Conservation (phyloP, 495 filamentous ascomycete species). For the Talaromyces nanjingensis region DNA sequence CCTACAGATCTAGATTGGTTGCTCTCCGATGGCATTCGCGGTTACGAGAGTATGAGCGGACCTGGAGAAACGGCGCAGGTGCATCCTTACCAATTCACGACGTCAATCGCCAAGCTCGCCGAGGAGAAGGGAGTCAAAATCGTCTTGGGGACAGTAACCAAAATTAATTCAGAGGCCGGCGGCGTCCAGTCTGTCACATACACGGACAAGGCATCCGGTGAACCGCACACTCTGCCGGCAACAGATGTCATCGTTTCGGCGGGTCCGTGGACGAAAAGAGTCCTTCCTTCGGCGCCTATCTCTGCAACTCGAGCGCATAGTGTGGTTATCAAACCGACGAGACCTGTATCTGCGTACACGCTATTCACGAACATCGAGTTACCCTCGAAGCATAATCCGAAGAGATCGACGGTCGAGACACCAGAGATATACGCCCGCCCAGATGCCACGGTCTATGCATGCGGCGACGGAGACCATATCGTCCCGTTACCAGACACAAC, state of each 20-base stretch:
- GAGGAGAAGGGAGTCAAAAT: constrained; percentile 68
- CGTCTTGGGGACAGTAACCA: constrained; percentile 55
- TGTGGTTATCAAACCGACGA: constrained; percentile 69
- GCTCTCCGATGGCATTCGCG: constrained; percentile 51
- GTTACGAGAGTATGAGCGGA: constrained; percentile 78
- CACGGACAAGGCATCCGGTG: constrained; percentile 53
- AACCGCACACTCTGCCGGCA: constrained; percentile 56
- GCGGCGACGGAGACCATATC: constrained; percentile 76
- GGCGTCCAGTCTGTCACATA: constrained; percentile 68
- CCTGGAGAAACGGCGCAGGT: constrained; percentile 84
- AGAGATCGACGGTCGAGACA: constrained; percentile 56
- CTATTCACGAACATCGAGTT: constrained; percentile 87
- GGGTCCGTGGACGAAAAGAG: constrained; percentile 77
- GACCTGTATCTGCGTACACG: constrained; percentile 76
- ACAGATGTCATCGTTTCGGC: constrained; percentile 80
- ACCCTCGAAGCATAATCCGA: constrained; percentile 50
- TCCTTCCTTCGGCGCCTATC: constrained; percentile 73
- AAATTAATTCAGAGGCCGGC: constrained; percentile 49
- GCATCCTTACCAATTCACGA: constrained; percentile 90
- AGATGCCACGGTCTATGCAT: constrained; percentile 84
- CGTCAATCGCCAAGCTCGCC: constrained; percentile 73
- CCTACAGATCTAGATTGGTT: constrained; percentile 88
- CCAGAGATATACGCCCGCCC: constrained; percentile 94
- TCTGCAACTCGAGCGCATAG: constrained; percentile 80
- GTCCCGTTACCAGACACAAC: constrained; percentile 71